phyloP scores from a whole-genome alignment of 1,284 basidiomycete genomes.

The Wolfiporia cocos region DNA sequence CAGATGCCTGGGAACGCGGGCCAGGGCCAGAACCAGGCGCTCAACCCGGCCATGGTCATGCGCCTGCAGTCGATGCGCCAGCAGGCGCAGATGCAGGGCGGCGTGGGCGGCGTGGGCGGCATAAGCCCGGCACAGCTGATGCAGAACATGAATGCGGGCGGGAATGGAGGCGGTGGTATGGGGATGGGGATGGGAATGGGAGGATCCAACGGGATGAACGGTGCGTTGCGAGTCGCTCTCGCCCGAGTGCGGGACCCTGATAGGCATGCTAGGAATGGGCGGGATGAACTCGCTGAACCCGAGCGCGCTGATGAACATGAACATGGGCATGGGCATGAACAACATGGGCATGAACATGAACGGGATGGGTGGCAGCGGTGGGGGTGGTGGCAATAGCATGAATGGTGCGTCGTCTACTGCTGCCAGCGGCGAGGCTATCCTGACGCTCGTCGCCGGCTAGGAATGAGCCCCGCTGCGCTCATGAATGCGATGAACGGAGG shows the following conservation, averaged over 20 bases:
- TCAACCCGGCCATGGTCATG: background rate
- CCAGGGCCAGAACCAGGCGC: background rate
- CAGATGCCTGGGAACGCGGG: background rate
- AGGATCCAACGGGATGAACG: too few relatives aligned
- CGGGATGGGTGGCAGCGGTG: conserved; percentile 11
- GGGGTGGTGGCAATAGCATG: conserved; percentile 2
- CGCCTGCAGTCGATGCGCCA: background rate
- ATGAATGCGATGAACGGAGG: conserved; percentile 12
- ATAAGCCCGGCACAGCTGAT: conserved; percentile 18
- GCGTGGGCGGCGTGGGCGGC: conserved; percentile 3
- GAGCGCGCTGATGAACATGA: conserved; percentile 9
- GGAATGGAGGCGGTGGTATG: conserved; percentile 1
- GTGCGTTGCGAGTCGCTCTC: background rate
- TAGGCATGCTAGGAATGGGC: background rate
- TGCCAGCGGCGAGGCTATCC: too few relatives aligned
- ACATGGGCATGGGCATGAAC: conserved; percentile 1
- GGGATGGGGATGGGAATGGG: conserved; percentile 4
- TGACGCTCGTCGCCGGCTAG: background rate
- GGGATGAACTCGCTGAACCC: conserved; percentile 9
- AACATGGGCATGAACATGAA: conserved; percentile 10
- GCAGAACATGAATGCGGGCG: conserved; percentile 6
- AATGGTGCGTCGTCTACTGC: too few relatives aligned
- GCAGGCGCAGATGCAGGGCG: background rate
- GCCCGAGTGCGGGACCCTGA: background rate
- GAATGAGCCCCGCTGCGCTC: conserved; percentile 7